Conservation (phyloP, 2,329 filamentous ascomycete species). For the Sporothrix humicola region DNA sequence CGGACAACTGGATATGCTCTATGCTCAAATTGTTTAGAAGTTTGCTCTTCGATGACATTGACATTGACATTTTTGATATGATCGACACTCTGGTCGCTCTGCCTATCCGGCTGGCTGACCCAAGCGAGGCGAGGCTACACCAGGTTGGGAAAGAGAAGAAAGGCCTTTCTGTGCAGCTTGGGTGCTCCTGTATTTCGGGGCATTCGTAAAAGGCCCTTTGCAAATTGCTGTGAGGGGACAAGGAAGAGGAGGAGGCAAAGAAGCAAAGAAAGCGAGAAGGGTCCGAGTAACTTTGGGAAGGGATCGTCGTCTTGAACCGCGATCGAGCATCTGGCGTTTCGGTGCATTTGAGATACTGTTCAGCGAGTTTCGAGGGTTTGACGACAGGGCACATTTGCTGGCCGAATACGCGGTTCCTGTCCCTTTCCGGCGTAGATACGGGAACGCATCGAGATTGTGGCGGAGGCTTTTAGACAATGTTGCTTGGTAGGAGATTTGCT, state of each 20-base stretch:
- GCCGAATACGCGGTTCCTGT: constrained; percentile 8
- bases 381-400: neutral
- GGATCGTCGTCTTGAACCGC: neutral
- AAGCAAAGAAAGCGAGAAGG: neutral
- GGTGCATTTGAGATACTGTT: neutral
- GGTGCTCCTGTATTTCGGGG: neutral
- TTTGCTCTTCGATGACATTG: neutral
- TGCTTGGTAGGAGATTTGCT: neutral
- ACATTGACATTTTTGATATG: neutral
- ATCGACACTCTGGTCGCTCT: constrained; percentile 1
- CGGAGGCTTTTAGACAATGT: constrained; percentile 12
- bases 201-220: neutral
- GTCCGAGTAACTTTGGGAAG: constrained; percentile 12
- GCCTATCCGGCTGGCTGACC: neutral
- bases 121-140: constrained; percentile 24
- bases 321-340: constrained; percentile 11
- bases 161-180: neutral
- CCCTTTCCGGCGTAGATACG: constrained; percentile 28
- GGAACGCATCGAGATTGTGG: constrained; percentile 28
- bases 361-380: neutral
- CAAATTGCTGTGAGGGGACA: constrained; percentile 1
- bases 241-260: too few species aligned
- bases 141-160: constrained; percentile 19
- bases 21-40: too few species aligned
- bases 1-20: neutral